Conservation (phyloP, 2,329 filamentous ascomycete genomes). For the Chaetothyriales sp. region DNA sequence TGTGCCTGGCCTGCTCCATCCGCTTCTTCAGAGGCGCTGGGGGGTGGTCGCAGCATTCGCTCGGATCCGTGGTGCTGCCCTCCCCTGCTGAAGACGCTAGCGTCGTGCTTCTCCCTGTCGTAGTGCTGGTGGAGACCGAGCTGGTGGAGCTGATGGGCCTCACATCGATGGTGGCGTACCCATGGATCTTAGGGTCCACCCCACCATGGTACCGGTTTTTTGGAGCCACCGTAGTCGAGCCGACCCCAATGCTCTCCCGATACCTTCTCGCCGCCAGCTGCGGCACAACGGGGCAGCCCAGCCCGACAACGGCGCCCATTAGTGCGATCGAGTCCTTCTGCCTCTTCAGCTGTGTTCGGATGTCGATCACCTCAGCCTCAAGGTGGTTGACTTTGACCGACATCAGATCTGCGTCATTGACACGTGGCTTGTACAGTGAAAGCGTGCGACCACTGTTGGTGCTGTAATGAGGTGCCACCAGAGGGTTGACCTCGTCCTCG, state of each 20-base stretch:
- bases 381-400: background rate
- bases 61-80: conserved; percentile 8
- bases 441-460: background rate
- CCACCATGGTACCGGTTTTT: background rate
- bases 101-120: background rate
- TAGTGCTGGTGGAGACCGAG: background rate
- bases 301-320: background rate
- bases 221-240: background rate
- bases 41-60: conserved; percentile 1
- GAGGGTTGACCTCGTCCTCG: background rate
- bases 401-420: background rate
- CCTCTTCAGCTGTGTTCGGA: background rate
- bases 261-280: background rate
- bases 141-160: conserved; percentile 3
- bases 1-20: background rate
- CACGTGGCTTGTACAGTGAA: background rate
- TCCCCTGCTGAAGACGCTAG: conserved; percentile 2
- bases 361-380: background rate
- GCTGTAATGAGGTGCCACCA: background rate
- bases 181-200: background rate
- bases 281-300: background rate
- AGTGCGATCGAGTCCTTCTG: background rate
- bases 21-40: background rate
- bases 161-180: background rate
- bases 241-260: background rate